Evolutionary conservation across 192 early-diverging fungal genomes (phyloP), one percentile per base, ranked within the genome.

Genomic region (Cetraspora pellucida): DNA sequence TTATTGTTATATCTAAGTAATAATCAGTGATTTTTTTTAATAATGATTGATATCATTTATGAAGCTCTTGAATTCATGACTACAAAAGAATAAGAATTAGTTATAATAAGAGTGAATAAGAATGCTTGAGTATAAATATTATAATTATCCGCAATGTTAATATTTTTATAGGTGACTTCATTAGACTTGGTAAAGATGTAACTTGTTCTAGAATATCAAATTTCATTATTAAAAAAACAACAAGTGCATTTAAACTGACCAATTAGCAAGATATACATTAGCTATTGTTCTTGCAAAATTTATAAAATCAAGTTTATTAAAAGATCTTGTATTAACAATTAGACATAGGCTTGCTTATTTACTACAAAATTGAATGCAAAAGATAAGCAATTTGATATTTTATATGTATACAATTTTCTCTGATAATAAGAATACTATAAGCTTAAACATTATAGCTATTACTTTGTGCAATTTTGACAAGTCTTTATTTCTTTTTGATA

Each of bases 141-240:
- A 71, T 71, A 52, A 59, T 72, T 72, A 72, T 28, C 54, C 25
- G 52, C 14, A 72, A 72, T 72, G 71, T 72, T 72, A 72, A 57
- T 54, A 72, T 72, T 72, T 37, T 72, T 72, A 58, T 54, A 58
- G 71, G 30, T 21, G 5, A 52, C 21, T 71, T 71, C 50, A 47
- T 52, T 71, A 71, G 68, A 70, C 54, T 72, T 37, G 71, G 71
- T 72, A 72, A 58, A 72, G 71, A 54, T 72, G 71, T 17, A 58
- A 72, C 71, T 72, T 72, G 30, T 72, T 72, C 71, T 10, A 28
- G 54, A 58, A 72, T 72, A n/a, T 72, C 71, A 72, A 72, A 72
- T 1, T 72, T 54, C 71, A 72, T 72, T 54, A 72, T 72, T 58
- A 28, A 72, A 58, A 72, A 72, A 72, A 28, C 30, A 71, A 23